A percentile compares a stretch with the other conserved stretches of the same genome.
These are phyloP conservation scores for Aspergillus ustus DNA, from an alignment of 2,329 filamentous ascomycete genomes.

Conservation along the genomic window DNA sequence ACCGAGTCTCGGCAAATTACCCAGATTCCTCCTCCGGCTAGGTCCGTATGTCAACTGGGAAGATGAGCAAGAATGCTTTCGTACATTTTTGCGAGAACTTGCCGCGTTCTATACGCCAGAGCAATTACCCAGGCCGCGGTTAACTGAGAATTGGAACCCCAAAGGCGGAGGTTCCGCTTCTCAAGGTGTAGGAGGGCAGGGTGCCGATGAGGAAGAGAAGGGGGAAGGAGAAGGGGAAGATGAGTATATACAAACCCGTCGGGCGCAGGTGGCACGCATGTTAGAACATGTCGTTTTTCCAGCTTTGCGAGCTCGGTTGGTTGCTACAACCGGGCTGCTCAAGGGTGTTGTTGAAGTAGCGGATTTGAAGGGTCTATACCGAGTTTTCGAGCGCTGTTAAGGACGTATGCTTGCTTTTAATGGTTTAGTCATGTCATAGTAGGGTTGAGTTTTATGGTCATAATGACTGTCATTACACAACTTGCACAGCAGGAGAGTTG, in stretches of 20 bases:
- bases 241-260: constrained; percentile 54
- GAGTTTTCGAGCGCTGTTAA: constrained; percentile 93
- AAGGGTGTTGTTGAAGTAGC: constrained; percentile 83
- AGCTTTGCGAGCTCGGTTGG: constrained; percentile 78
- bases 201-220: not conserved
- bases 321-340: constrained; percentile 79
- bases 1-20: constrained; percentile 83
- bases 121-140: constrained; percentile 63
- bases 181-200: not conserved
- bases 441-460: not conserved
- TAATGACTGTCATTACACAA: not conserved
- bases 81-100: constrained; percentile 81
- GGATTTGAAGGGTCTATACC: constrained; percentile 87
- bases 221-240: constrained; percentile 46
- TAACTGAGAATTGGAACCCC: not conserved
- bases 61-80: constrained; percentile 83
- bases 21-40: constrained; percentile 82
- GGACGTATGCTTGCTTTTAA: not conserved
- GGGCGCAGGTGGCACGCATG: constrained; percentile 71
- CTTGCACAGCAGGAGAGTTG: not conserved
- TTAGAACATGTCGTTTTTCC: constrained; percentile 90
- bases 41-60: constrained; percentile 89
- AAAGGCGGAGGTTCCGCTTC: too few species aligned
- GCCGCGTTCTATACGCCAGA: constrained; percentile 92
- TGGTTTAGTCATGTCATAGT: not conserved